Evolutionary conservation across 768 basidiomycete genomes (phyloP).

Genomic region (Phaeotremella fagi): DNA sequence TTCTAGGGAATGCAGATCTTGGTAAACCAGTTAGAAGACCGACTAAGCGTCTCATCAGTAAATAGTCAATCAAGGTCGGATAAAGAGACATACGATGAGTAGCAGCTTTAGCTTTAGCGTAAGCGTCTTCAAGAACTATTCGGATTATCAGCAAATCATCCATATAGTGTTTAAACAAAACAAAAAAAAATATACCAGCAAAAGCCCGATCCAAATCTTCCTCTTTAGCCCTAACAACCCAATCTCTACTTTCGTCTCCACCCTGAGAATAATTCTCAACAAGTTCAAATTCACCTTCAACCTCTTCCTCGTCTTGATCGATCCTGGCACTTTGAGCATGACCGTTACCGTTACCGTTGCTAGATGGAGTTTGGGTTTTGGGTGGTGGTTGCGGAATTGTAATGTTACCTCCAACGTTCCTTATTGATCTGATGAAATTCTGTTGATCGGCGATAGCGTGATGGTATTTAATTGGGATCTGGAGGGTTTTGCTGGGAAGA

Average conservation of each 20-base stretch:
- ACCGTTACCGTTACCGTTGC: slow-evolving; percentile 10
- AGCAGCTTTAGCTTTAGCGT: slow-evolving; percentile 41
- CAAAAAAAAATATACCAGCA: slow-evolving; percentile 38
- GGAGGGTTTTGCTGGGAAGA: slow-evolving; percentile 51
- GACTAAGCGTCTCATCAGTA: slow-evolving; percentile 11
- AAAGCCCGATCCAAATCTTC: slow-evolving; percentile 73
- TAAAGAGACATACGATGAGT: slow-evolving; percentile 30
- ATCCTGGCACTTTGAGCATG: slow-evolving; percentile 66
- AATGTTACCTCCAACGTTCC: slow-evolving; percentile 74
- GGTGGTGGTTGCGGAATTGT: slow-evolving; percentile 57
- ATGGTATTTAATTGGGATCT: slow-evolving; percentile 81
- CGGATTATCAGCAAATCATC: neutral
- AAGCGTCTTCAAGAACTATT: slow-evolving; percentile 27
- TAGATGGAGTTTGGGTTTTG: slow-evolving; percentile 32
- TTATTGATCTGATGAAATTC: slow-evolving; percentile 75
- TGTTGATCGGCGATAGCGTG: slow-evolving; percentile 83
- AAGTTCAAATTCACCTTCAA: slow-evolving; percentile 66
- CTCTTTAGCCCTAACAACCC: slow-evolving; percentile 79
- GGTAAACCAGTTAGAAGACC: slow-evolving; percentile 48
- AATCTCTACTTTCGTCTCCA: slow-evolving; percentile 73
- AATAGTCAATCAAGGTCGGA: neutral
- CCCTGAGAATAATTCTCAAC: slow-evolving; percentile 74
- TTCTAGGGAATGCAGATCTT: slow-evolving; percentile 80
- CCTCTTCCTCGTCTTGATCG: slow-evolving; percentile 56
- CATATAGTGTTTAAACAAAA: neutral